These are phyloP conservation scores for Rhizopus delemar DNA, from an alignment of 371 early-diverging fungal genomes.

Conservation along the genomic window DNA sequence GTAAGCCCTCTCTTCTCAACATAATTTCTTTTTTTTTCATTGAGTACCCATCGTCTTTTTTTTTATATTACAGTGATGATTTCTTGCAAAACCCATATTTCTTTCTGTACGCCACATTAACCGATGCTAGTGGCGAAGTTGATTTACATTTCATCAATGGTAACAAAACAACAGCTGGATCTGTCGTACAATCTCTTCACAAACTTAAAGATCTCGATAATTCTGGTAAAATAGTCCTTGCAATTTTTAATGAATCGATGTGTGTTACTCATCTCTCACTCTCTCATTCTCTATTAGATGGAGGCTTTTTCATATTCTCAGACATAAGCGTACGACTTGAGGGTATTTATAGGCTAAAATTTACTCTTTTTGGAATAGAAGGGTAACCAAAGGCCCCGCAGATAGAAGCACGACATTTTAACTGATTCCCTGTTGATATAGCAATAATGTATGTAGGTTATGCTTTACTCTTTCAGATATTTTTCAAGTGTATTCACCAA, in stretches of 20 bases:
- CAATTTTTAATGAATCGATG: not conserved
- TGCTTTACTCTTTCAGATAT: constrained; percentile 49
- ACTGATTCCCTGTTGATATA: not conserved
- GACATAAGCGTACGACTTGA: constrained; percentile 91
- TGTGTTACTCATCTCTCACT: not conserved
- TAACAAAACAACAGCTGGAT: constrained; percentile 48
- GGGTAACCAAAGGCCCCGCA: constrained; percentile 45
- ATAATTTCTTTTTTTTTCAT: not conserved
- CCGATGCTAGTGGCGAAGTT: constrained; percentile 26
- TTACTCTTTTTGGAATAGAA: constrained; percentile 86
- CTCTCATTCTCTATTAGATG: constrained; percentile 50
- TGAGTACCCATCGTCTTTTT: not conserved
- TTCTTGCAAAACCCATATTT: constrained; percentile 14
- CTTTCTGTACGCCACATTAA: constrained; percentile 47
- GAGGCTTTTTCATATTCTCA: constrained; percentile 92
- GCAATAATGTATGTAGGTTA: constrained; percentile 25
- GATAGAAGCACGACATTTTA: not conserved
- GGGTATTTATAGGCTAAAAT: constrained; percentile 85
- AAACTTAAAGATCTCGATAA: constrained; percentile 50
- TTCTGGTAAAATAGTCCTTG: constrained; percentile 22
- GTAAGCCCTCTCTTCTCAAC: constrained; percentile 6
- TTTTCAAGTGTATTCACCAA: constrained; percentile 2
- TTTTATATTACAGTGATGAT: constrained; percentile 2
- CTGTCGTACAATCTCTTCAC: constrained; percentile 53
- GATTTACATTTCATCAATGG: constrained; percentile 41